Evolutionary conservation across 768 basidiomycete genomes (phyloP).

Genomic region (Tulasnella sp.): DNA sequence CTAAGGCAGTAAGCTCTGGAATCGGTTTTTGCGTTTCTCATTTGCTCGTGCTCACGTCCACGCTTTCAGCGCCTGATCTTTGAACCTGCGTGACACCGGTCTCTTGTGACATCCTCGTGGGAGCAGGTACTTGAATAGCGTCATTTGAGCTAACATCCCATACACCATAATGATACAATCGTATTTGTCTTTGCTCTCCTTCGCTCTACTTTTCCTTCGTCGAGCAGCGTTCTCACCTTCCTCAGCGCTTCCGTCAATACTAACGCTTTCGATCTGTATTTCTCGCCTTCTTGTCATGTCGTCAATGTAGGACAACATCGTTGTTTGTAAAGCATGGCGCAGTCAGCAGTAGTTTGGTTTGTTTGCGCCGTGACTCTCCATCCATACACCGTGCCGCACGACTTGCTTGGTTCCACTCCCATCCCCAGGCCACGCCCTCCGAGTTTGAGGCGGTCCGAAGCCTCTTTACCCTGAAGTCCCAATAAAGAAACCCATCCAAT

Average conservation of each 20-base stretch:
- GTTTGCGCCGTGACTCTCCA: not conserved
- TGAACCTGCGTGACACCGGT: not conserved
- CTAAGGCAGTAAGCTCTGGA: not conserved
- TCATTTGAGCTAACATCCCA: no score
- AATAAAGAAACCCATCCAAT: not conserved
- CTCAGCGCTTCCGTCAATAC: not conserved
- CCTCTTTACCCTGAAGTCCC: not conserved
- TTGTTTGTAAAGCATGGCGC: not conserved
- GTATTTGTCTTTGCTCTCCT: not conserved
- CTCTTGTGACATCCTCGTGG: no score
- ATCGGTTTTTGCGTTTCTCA: not conserved
- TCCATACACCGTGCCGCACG: not conserved
- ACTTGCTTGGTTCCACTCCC: no score
- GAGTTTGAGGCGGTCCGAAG: not conserved
- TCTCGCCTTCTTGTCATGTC: not conserved
- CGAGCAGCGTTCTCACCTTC: not conserved
- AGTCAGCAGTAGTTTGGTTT: not conserved
- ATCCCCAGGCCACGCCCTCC: not conserved
- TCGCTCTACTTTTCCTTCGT: no score
- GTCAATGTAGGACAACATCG: not conserved
- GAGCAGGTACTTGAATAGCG: no score
- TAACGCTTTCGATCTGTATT: not conserved
- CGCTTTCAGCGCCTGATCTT: not conserved
- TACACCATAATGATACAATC: no score
- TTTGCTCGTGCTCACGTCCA: not conserved